Base-by-base conservation (phyloP, 2,329 filamentous ascomycete species). In the Akanthomyces muscarius region DNA sequence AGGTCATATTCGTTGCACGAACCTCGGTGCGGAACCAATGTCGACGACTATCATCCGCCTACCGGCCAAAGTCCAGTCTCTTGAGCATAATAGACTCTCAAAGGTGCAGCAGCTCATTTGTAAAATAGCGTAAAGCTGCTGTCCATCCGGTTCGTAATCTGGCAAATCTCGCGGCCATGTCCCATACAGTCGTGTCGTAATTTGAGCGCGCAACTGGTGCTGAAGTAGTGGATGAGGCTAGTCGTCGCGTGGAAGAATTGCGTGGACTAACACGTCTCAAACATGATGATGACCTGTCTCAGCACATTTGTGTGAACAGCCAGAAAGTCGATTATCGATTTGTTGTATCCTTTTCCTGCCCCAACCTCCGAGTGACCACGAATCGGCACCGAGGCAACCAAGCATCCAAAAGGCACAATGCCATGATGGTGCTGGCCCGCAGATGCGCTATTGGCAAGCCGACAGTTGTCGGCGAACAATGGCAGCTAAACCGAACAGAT, bases 381-480 rank as follows among this genome's bases (percentile, higher is more conserved):
- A 30, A 6, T 30, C n/a, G 28, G 8, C 25, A 16, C 18, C 38
- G 2, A 7, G 42, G 45, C 54, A 11, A 18, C 21, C 28, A 38
- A 13, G 33, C 7, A 38, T 45, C 30, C 13, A 38, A 41, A n/a
- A 14, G 21, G 36, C 5, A 8, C 7, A 55, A 42, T n/a, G 16
- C 42, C 42, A 45, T 45, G 28, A 30, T 30, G 28, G 53, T 16
- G 23, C 33, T n/a, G 38, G 36, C n/a, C 18, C 3, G 14, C 23
- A 25, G 52, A 25, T 10, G 52, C 21, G 38, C 52, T 25, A 54
- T n/a, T 10, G 10, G 23, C 4, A 1, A 21, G 30, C 44, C 44
- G 55, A 41, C 44, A 50, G 44, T 50, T 28, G 30, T 48, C 55
- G 36, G 53, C 38, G 23, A 44, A 55, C 53, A 55, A 55, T 58